Evolutionary conservation across 129 eudicot species (phyloP).

Genomic region (Erigeron canadensis): DNA sequence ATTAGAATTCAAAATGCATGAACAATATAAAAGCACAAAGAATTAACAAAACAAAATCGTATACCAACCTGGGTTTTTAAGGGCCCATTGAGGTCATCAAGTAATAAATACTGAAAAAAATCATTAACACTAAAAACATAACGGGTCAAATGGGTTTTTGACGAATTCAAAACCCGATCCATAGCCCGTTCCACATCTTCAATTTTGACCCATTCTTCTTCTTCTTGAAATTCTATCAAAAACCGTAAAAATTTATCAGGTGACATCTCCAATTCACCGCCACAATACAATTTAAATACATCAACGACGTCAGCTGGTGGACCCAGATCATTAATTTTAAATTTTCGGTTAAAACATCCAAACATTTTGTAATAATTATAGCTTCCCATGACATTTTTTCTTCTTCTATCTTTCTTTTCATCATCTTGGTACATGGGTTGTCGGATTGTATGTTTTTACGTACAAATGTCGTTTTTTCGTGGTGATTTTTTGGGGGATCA

Average conservation of each 20-base stretch:
- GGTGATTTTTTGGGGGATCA: not conserved
- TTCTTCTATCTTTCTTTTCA: constrained; percentile 29
- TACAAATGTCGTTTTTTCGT: constrained; percentile 8
- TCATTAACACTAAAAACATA: constrained; percentile 53
- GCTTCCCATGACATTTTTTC: constrained; percentile 43
- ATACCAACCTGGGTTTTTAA: constrained; percentile 45
- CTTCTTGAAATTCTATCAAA: constrained; percentile 64
- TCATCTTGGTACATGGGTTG: constrained; percentile 37
- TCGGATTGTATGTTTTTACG: constrained; percentile 9
- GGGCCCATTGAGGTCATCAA: constrained; percentile 81
- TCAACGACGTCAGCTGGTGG: constrained; percentile 73
- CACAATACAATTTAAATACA: constrained; percentile 51
- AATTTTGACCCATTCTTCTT: constrained; percentile 33
- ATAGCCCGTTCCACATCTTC: constrained; percentile 49
- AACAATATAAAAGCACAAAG: constrained; percentile 2
- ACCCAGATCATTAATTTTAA: constrained; percentile 62
- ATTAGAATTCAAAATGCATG: not conserved
- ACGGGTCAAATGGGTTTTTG: constrained; percentile 44
- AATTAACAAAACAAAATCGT: not conserved
- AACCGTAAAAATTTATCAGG: constrained; percentile 60
- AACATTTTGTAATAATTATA: constrained; percentile 89
- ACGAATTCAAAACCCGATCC: constrained; percentile 38
- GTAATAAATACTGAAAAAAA: constrained; percentile 60
- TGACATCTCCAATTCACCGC: constrained; percentile 45
- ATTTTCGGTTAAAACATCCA: constrained; percentile 74